Percentiles rank a stretch among this genome's conserved stretches.
phyloP scores from a whole-genome alignment of 257 asterid species.

The Ilex aquifolium region DNA sequence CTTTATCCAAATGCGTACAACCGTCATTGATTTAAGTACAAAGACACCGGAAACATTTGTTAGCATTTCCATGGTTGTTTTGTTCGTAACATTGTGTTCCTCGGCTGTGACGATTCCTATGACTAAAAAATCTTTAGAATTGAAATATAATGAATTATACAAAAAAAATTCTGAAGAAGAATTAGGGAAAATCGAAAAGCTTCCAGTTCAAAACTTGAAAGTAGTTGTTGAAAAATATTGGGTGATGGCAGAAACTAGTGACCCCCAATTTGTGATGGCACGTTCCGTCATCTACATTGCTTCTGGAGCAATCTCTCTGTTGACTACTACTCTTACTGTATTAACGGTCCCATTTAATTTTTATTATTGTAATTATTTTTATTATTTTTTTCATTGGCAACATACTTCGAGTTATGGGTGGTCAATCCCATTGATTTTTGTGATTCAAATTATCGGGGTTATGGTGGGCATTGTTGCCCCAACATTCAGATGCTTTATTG shows the following conservation, averaged over 20 bases:
- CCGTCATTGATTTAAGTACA: slow-evolving; percentile 13
- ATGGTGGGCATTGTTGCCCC: slow-evolving; percentile 34
- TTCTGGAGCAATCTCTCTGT: slow-evolving; percentile 21
- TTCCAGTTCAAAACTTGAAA: slow-evolving; percentile 18
- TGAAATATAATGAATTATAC: slow-evolving; percentile 28
- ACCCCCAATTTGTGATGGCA: slow-evolving; percentile 46
- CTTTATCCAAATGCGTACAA: slow-evolving; percentile 22
- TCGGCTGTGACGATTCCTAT: slow-evolving; percentile 27
- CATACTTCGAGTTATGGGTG: slow-evolving; percentile 22
- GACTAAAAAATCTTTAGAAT: slow-evolving; percentile 29
- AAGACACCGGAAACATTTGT: slow-evolving; percentile 5
- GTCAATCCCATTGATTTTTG: slow-evolving; percentile 31
- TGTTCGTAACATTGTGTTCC: slow-evolving; percentile 23
- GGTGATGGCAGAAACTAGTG: slow-evolving; percentile 43
- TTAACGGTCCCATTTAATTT: no score
- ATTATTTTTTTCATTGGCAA: no score
- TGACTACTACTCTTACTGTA: slow-evolving; percentile 15
- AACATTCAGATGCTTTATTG: slow-evolving; percentile 25
- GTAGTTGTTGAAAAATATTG: slow-evolving; percentile 27
- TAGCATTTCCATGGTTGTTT: slow-evolving; percentile 14
- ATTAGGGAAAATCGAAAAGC: not conserved
- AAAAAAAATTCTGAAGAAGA: slow-evolving; percentile 20
- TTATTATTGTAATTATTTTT: no score
- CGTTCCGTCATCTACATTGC: slow-evolving; percentile 28
- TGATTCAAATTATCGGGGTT: slow-evolving; percentile 28